Evolutionary conservation across 495 filamentous ascomycete genomes (phyloP), one percentile per base, ranked within the genome.

Genomic region (Aspergillus baeticus): DNA sequence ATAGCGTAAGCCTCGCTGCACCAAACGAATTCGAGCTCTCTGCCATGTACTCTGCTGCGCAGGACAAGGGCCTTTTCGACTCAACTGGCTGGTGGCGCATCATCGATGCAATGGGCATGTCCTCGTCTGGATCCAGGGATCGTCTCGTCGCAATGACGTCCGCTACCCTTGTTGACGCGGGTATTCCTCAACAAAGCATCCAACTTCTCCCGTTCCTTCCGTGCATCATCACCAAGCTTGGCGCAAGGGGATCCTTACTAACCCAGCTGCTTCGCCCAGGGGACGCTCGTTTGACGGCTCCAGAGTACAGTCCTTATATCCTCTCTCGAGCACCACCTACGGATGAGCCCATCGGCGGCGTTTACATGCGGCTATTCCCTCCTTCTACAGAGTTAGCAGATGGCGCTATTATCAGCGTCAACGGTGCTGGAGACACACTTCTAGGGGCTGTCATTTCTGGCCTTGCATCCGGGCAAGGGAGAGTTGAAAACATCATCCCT

Each of bases 391-490:
- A 72, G n/a, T 73, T 96, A 1, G 48, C 58, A 10, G 60, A 72
- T 0, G 68, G 79, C 14, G 82, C 91, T 26, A 77, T 96, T 5
- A 85, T 93, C 11, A 93, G 89, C 58, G 94, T 97, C 11, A 98
- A 97, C 66, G 94, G 92, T 0, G 92, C 91, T 0, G 94, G 94
- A 5, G 94, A 98, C 72, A 98, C 94, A 0, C 90, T 97, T 60
- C 73, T 94, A 2, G 94, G 93, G 3, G 87, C 90, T 14, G 37
- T 96, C 31, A 73, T 96, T 20, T 86, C 91, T 1, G 88, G 88
- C 18, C 63, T 88, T 60, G 75, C 77, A 5, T 71, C 70, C 45
- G 59, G 57, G 4, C 49, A 46, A 7, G 64, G 51, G 52, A 43
- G 59, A 10, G 58, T 78, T 31, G 74, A 77, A 48, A 68, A 81